phyloP scores from a whole-genome alignment of 208 protist species.

The Leishmania martiniquensis region DNA sequence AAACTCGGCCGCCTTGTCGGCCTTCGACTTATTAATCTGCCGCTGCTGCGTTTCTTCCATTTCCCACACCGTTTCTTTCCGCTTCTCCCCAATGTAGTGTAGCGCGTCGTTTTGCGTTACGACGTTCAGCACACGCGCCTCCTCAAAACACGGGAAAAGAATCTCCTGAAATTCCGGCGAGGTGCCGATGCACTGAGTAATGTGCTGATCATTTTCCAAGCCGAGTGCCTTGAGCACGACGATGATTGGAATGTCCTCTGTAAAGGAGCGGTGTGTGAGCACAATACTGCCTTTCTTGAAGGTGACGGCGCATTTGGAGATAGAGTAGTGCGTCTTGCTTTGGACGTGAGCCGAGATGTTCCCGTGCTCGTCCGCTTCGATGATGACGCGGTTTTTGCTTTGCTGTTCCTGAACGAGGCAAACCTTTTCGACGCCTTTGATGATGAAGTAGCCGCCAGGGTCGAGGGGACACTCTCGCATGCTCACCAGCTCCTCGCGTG shows the following conservation, averaged over 20 bases:
- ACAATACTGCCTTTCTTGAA: conserved; percentile 96
- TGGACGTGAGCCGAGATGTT: conserved; percentile 86
- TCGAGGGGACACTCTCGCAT: conserved; percentile 99
- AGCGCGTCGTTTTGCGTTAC: conserved; percentile 95
- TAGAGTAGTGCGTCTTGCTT: conserved; percentile 94
- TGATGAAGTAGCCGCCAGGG: conserved; percentile 99
- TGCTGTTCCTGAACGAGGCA: conserved; percentile 96
- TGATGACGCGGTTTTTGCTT: conserved; percentile 99
- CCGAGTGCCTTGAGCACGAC: conserved; percentile 98
- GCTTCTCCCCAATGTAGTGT: conserved; percentile 97
- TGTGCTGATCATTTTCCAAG: conserved; percentile 98
- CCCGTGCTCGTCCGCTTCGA: conserved; percentile 87
- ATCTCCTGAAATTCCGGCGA: conserved; percentile 86
- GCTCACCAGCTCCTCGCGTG: conserved; percentile 91
- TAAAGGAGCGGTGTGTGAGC: conserved; percentile 98
- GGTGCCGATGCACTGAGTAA: conserved; percentile 97
- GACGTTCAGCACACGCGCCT: conserved; percentile 82
- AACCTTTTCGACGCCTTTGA: conserved; percentile 99
- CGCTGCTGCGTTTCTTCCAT: conserved; percentile 66
- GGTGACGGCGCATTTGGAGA: conserved; percentile 94
- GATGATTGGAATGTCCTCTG: conserved; percentile 98
- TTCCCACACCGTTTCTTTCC: conserved; percentile 83
- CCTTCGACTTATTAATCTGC: conserved; percentile 81
- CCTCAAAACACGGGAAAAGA: conserved; percentile 97
- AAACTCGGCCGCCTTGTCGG: conserved; percentile 95